These are phyloP conservation scores for Colletotrichum tropicale DNA, from an alignment of 2,329 filamentous ascomycete genomes.

Conservation along the genomic window DNA sequence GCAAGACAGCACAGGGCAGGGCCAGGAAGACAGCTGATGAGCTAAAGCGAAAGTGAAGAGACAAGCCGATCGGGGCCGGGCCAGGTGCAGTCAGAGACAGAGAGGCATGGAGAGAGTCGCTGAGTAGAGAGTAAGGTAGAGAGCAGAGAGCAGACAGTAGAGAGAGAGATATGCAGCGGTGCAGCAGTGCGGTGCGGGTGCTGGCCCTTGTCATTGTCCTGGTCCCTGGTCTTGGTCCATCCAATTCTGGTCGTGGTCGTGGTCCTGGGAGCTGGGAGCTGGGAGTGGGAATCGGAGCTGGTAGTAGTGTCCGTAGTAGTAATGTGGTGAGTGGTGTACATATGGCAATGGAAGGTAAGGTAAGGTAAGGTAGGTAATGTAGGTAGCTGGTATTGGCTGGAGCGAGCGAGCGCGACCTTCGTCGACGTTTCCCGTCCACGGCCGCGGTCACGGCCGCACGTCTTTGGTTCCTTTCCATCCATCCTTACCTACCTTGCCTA, in stretches of 20 bases:
- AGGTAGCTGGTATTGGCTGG: not conserved
- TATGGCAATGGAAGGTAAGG: not conserved
- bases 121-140: not conserved
- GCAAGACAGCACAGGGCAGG: not conserved
- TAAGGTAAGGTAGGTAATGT: not conserved
- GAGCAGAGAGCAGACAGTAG: not conserved
- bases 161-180: not conserved
- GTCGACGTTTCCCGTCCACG: conserved; percentile 16
- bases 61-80: not conserved
- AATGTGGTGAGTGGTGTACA: not conserved
- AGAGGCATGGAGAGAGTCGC: not conserved
- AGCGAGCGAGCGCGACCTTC: conserved; percentile 5
- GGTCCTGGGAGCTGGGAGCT: not conserved
- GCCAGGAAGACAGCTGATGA: not conserved
- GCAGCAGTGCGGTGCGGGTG: not conserved
- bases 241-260: not conserved
- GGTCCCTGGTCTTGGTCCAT: not conserved
- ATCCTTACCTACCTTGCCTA: not conserved
- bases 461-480: not conserved
- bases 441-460: not conserved
- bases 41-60: not conserved
- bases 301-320: not conserved
- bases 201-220: not conserved
- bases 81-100: not conserved
- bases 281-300: not conserved